These are phyloP conservation scores for Phoma herbarum DNA, from an alignment of 2,329 filamentous ascomycete genomes.

Conservation along the genomic window DNA sequence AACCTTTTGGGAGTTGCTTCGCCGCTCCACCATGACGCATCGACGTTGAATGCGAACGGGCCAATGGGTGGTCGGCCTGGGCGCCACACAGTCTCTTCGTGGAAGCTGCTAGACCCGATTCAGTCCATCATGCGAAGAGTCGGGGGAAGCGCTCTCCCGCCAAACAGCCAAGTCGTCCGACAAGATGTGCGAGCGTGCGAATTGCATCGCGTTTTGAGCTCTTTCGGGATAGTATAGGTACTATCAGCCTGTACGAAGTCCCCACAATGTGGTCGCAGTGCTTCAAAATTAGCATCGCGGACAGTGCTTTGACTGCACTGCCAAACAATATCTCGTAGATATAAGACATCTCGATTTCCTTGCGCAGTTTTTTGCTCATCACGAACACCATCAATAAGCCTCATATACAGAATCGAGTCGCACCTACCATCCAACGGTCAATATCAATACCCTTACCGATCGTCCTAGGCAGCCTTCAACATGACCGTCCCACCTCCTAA, in stretches of 20 bases:
- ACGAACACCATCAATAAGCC: constrained; percentile 2
- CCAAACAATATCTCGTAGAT: constrained; percentile 20
- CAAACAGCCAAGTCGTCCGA: constrained; percentile 8
- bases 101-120: constrained; percentile 12
- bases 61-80: constrained; percentile 13
- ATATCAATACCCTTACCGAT: not conserved
- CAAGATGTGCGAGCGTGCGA: constrained; percentile 4
- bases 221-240: constrained; percentile 10
- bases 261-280: constrained; percentile 9
- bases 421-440: not conserved
- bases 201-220: constrained; percentile 13
- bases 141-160: constrained; percentile 7
- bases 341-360: constrained; percentile 26
- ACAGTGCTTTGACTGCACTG: constrained; percentile 3
- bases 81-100: not conserved
- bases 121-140: constrained; percentile 20
- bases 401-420: not conserved
- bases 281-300: constrained; percentile 1
- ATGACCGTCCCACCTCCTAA: constrained; percentile 36
- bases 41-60: not conserved
- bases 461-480: constrained; percentile 1
- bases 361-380: not conserved
- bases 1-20: constrained; percentile 15
- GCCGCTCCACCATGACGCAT: constrained; percentile 22
- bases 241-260: constrained; percentile 8